These are phyloP conservation scores for Hypomyces rosellus DNA, from an alignment of 2,329 filamentous ascomycete genomes.

Conservation along the genomic window DNA sequence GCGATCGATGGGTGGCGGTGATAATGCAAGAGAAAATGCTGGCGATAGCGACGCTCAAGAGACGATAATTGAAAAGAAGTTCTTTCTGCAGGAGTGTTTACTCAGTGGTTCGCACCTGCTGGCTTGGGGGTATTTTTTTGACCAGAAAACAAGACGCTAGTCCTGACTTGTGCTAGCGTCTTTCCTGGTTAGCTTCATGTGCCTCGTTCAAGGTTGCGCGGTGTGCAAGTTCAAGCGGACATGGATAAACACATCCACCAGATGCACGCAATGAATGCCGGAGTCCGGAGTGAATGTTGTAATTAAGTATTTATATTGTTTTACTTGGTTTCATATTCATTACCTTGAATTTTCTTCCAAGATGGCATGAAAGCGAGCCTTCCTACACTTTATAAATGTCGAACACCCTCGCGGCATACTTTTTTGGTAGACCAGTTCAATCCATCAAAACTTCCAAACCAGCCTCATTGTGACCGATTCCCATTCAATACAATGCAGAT, in stretches of 20 bases:
- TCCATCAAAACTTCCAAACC: too few species aligned
- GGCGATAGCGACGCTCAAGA: constrained; percentile 9
- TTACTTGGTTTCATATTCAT: neutral
- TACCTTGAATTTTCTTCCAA: neutral
- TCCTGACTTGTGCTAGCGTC: constrained; percentile 1
- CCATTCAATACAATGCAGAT: too few species aligned
- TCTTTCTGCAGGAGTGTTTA: neutral
- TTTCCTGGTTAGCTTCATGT: too few species aligned
- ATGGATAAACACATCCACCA: neutral
- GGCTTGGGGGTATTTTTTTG: too few species aligned
- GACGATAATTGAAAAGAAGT: constrained; percentile 1
- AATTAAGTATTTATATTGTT: neutral
- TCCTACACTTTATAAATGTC: neutral
- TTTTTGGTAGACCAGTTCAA: too few species aligned
- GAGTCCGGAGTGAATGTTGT: too few species aligned
- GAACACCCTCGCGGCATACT: neutral
- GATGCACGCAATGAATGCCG: too few species aligned
- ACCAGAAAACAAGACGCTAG: constrained; percentile 5
- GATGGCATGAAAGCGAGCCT: neutral
- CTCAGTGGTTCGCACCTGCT: neutral
- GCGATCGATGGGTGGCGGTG: constrained; percentile 6
- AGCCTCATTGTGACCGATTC: too few species aligned
- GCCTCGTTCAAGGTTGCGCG: neutral
- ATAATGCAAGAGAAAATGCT: constrained; percentile 1
- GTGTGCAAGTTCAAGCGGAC: neutral